phyloP scores from a whole-genome alignment of 225 moss, liverwort and hornwort genomes.

The Sphagnum tenellum region DNA sequence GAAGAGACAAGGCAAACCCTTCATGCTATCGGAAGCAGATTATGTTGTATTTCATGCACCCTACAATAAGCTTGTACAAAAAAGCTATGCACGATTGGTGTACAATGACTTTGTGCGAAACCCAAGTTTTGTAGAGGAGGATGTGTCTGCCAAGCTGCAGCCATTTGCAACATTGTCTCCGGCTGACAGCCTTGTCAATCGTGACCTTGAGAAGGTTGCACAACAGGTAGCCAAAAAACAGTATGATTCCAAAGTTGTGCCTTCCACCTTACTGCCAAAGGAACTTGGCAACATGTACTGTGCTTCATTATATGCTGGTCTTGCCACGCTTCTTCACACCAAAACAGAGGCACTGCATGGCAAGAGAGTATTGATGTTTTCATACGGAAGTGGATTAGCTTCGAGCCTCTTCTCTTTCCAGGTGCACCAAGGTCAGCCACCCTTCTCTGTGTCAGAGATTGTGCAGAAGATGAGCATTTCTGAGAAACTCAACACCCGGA shows the following conservation, averaged over 20 bases:
- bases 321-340: conserved; percentile 72
- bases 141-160: conserved; percentile 57
- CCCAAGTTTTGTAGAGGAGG: conserved; percentile 68
- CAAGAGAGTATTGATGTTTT: conserved; percentile 65
- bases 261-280: conserved; percentile 72
- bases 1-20: conserved; percentile 59
- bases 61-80: conserved; percentile 99
- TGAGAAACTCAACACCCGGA: conserved; percentile 49
- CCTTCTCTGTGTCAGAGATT: conserved; percentile 37
- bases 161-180: conserved; percentile 59
- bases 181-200: conserved; percentile 72
- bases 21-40: conserved; percentile 58
- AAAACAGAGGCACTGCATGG: conserved; percentile 63
- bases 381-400: conserved; percentile 89
- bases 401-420: conserved; percentile 65
- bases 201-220: conserved; percentile 80
- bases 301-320: conserved; percentile 89
- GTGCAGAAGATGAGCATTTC: conserved; percentile 47
- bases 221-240: conserved; percentile 57
- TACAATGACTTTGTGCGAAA: conserved; percentile 70
- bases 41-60: conserved; percentile 88
- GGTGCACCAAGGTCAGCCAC: conserved; percentile 31
- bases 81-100: conserved; percentile 78
- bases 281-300: conserved; percentile 95
- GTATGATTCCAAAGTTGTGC: conserved; percentile 65